Percentiles rank a stretch among this genome's conserved stretches.
Evolutionary conservation across 257 asterid species (phyloP).

Genomic region (Solanum tarijense): DNA sequence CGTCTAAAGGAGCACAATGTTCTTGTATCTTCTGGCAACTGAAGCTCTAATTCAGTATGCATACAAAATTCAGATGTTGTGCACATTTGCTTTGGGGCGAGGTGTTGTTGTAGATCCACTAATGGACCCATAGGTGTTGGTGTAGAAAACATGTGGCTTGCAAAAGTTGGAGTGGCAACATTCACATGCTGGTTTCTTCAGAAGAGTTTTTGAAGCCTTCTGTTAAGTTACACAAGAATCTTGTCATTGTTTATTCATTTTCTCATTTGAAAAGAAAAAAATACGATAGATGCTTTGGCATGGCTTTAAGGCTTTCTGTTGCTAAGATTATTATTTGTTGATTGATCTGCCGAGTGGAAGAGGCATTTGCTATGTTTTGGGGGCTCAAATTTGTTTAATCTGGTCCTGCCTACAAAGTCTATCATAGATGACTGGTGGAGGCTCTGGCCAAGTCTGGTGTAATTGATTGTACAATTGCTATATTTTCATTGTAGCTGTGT

Average conservation of each 20-base stretch:
- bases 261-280: conserved; percentile 6
- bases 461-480: background rate
- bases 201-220: background rate
- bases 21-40: conserved; percentile 69
- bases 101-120: background rate
- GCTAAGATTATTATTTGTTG: conserved; percentile 9
- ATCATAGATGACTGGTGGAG: background rate
- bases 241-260: conserved; percentile 14
- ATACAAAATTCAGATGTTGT: background rate
- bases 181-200: conserved; percentile 1
- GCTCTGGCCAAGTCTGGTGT: background rate
- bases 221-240: conserved; percentile 6
- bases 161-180: background rate
- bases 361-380: background rate
- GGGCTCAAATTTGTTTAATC: background rate
- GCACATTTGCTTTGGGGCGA: background rate
- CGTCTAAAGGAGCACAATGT: conserved; percentile 87
- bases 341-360: conserved; percentile 5
- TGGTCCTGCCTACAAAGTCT: background rate
- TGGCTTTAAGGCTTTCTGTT: conserved; percentile 19
- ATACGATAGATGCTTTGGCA: conserved; percentile 21
- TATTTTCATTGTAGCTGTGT: background rate
- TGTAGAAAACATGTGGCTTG: background rate
- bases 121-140: background rate
- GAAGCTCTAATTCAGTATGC: background rate